A percentile compares a stretch with the other conserved stretches of the same genome.
These are phyloP conservation scores for Emericellopsis atlantica DNA, from an alignment of 2,329 filamentous ascomycete genomes.

Conservation along the genomic window DNA sequence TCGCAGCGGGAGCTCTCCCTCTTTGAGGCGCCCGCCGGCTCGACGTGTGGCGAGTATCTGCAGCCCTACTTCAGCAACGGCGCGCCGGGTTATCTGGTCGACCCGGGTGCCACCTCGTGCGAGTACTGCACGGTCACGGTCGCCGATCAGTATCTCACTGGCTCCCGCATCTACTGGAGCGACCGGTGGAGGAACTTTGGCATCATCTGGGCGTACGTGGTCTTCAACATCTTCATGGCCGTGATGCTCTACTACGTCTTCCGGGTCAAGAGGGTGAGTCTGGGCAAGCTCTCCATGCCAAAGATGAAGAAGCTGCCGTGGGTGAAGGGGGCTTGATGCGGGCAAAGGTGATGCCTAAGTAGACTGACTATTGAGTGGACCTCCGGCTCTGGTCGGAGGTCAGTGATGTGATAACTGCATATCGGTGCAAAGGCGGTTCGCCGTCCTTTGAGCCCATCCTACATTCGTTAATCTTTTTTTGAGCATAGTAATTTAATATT, in stretches of 20 bases:
- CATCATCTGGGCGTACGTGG: slow-evolving; percentile 37
- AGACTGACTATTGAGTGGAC: too few relatives aligned
- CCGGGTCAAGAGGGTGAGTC: not conserved
- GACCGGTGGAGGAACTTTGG: slow-evolving; percentile 52
- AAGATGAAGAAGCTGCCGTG: not conserved
- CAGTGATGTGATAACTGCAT: not conserved
- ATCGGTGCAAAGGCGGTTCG: too few relatives aligned
- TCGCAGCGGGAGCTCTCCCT: slow-evolving; percentile 49
- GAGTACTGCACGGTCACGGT: slow-evolving; percentile 31
- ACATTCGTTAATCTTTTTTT: too few relatives aligned
- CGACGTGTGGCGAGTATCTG: slow-evolving; percentile 46
- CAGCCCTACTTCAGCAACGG: slow-evolving; percentile 24
- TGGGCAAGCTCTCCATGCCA: not conserved
- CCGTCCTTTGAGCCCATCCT: too few relatives aligned
- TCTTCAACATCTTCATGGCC: slow-evolving; percentile 36
- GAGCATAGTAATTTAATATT: too few relatives aligned
- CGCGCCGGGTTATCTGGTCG: slow-evolving; percentile 32
- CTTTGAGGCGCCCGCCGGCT: slow-evolving; percentile 42
- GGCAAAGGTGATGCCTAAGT: too few relatives aligned
- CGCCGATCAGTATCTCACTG: slow-evolving; percentile 31
- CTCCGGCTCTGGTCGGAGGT: not conserved
- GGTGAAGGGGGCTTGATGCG: not conserved
- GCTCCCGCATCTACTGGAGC: slow-evolving; percentile 31
- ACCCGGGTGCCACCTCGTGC: slow-evolving; percentile 22
- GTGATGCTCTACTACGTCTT: slow-evolving; percentile 18